Percentiles rank a stretch among this genome's conserved stretches.
Evolutionary conservation across 2,329 filamentous ascomycete species (phyloP).

Genomic region (Xylaria polymorpha): DNA sequence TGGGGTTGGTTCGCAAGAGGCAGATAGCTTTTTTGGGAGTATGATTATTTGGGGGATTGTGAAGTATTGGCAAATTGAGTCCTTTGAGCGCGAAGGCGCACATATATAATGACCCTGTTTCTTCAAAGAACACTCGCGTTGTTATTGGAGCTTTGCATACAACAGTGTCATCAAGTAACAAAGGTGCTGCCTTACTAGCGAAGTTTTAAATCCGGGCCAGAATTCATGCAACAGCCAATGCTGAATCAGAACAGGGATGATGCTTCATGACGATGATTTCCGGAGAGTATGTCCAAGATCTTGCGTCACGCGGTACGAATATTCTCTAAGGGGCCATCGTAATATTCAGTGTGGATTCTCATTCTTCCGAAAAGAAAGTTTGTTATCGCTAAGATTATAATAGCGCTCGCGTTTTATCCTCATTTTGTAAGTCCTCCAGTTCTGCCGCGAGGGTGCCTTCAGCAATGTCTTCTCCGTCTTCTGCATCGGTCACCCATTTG

Average conservation of each 20-base stretch:
- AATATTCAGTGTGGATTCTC: neutral
- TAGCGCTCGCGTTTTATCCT: conserved; percentile 5
- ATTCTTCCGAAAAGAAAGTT: neutral
- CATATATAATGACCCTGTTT: conserved; percentile 13
- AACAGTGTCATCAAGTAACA: neutral
- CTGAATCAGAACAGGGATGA: neutral
- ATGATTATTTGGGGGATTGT: neutral
- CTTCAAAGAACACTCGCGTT: neutral
- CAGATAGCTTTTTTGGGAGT: neutral
- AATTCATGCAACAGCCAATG: neutral
- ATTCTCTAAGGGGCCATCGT: neutral
- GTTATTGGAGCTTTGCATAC: neutral
- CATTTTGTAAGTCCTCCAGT: conserved; percentile 21
- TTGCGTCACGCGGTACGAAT: neutral
- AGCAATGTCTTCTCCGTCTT: conserved; percentile 37
- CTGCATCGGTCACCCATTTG: conserved; percentile 35
- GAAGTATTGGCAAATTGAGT: neutral
- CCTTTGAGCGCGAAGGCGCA: neutral
- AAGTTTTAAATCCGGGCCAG: neutral
- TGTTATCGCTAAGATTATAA: conserved; percentile 3
- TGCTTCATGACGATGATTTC: neutral
- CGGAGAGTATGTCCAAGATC: neutral
- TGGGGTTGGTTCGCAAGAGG: neutral
- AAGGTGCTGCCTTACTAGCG: neutral
- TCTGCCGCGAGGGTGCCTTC: conserved; percentile 35